Evolutionary conservation across 2,329 filamentous ascomycete species (phyloP), one percentile per base, ranked within the genome.

Genomic region (Colletotrichum acutatum): DNA sequence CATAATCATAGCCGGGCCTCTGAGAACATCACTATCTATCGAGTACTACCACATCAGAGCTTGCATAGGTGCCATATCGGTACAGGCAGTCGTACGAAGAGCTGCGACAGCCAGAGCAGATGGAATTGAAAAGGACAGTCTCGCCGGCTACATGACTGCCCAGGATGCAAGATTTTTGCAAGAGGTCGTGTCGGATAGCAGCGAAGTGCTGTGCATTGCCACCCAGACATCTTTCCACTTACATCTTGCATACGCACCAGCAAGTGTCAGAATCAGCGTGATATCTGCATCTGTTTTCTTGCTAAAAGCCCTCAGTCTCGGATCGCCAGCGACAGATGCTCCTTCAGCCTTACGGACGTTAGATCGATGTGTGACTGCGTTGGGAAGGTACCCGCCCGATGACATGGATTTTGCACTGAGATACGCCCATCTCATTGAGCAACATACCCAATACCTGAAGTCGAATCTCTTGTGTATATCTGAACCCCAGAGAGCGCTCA

Each of bases 371-470:
- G 77, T 70, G 0, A 58, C 57, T 1, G 71, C 72, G 0, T 72
- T 78, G 0, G 74, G 71, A 14, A 64, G 53, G 0, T 76, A 66
- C 0, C 74, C 76, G 0, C 68, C 74, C 2, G 77, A 78, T 32
- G 77, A 78, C 4, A 78, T 78, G 77, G 77, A 78, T 14, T 78
- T 78, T 64, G 70, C 76, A 0, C 53, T 78, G 32, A 68, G 76
- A 49, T 78, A 78, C 37, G 77, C 76, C 0, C 61, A 76, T 12
- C 71, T 78, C 9, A 70, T 78, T 9, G 77, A 77, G 24, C 77
- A 75, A 26, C 77, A 78, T 49, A 72, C 72, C 69, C 65, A 16
- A 56, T 68, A 32, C 34, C 65, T 9, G 66, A 67, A 16, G 61
- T 49, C 19, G 8, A 49, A 49, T 49, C 42, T n/a, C 19, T 49